phyloP scores from a whole-genome alignment of 306 rosid genomes.

The apple (Malus domestica) region DNA sequence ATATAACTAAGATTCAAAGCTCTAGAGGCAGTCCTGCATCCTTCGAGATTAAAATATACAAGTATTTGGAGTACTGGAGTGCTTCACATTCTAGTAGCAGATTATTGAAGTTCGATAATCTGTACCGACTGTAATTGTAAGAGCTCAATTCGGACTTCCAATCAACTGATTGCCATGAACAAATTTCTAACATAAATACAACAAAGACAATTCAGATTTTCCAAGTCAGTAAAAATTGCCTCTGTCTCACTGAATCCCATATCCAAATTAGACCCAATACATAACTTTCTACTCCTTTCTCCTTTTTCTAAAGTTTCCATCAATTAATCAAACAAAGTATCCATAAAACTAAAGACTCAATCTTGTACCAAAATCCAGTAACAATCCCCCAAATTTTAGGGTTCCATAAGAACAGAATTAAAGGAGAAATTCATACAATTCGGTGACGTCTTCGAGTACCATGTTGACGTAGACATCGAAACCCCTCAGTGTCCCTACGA shows the following conservation, averaged over 20 bases:
- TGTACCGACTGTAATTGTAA: no score
- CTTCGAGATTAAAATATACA: not conserved
- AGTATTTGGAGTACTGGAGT: not conserved
- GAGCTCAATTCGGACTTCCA: not conserved
- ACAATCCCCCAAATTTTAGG: slow-evolving; percentile 6
- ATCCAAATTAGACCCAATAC: not conserved
- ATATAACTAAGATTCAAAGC: not conserved
- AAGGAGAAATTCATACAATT: slow-evolving; percentile 50
- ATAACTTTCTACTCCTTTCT: not conserved
- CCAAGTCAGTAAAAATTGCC: not conserved
- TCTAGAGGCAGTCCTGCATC: not conserved
- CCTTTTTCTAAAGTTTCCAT: not conserved
- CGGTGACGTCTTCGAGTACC: slow-evolving; percentile 98
- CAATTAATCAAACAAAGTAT: not conserved
- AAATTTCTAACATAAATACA: not conserved
- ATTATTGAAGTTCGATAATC: not conserved
- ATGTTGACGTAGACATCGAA: slow-evolving; percentile 95
- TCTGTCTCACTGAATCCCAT: not conserved
- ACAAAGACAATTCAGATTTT: not conserved
- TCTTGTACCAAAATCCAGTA: not conserved
- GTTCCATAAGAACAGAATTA: not conserved
- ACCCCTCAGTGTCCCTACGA: slow-evolving; percentile 88
- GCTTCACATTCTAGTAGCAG: not conserved
- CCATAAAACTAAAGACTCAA: not conserved
- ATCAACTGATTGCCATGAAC: not conserved